Base-by-base conservation (phyloP, 306 rosid genomes). In the Fragaria nilgerrensis region DNA sequence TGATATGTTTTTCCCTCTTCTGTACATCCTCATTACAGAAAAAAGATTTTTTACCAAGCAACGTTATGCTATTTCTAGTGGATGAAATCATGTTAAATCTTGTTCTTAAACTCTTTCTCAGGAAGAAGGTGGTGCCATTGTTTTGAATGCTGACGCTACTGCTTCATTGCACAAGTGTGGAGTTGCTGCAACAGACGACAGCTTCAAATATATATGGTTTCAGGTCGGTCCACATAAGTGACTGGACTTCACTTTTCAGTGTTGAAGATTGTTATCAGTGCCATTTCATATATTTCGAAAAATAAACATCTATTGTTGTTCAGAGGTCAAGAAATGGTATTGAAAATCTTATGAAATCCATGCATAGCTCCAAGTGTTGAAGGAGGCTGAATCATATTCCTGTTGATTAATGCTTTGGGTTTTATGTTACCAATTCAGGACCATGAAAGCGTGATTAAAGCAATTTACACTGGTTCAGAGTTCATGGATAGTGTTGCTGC, bases 71-170 rank as follows among this genome's bases (percentile, higher is more conserved):
- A 36, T 52, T 13, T 23, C 27, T 9, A 2, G 39, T 29, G 61
- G 68, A 9, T 41, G 20, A 43, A 17, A 13, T 69, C 4, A n/a
- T 56, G 65, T 37, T 11, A 7, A 73, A 5, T 62, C n/a, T 45
- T 62, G 71, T 70, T 65, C n/a, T 52, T 20, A 43, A 71, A 41
- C 36, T 77, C 71, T 77, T 47, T 79, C 80, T 78, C 90, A 95
- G 99, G 97, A 92, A 95, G 93, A 89, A 67, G 99, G 96, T 66
- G 99, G 97, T 63, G 87, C 91, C 74, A 89, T 92, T 81, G 85
- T 84, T 75, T 85, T 95, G 99, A 96, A 91, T 85, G 99, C 94
- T 43, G 97, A 95, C 80, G 97, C 98, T 37, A 92, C 98, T 53
- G 85, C 99, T 37, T 77, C 91, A 68, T 85, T 95, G 87, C 94